Conservation (phyloP, 805 yeast species). For the Pichia ethanolica region DNA sequence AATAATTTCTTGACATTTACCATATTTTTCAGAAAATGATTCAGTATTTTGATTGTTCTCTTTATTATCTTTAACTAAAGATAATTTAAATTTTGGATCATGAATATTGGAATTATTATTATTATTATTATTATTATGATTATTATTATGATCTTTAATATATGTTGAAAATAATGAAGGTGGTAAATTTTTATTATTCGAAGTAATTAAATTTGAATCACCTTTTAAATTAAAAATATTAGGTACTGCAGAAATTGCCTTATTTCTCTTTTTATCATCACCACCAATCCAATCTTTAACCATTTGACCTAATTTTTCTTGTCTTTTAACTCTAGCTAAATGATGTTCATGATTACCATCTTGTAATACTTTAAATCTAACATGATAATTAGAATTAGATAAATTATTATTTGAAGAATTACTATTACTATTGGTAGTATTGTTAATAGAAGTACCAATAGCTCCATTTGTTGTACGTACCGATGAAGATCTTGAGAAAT, state of each 20-base stretch:
- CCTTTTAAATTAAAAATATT: conserved; percentile 40
- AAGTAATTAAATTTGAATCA: not conserved
- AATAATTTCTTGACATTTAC: conserved; percentile 88
- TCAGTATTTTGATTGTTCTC: not conserved
- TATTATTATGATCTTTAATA: conserved; percentile 29
- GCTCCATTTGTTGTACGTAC: not conserved
- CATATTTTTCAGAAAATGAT: conserved; percentile 82
- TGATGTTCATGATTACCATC: conserved; percentile 79
- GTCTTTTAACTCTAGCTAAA: conserved; percentile 66
- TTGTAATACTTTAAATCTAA: conserved; percentile 6
- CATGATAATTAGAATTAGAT: not conserved
- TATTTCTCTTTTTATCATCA: conserved; percentile 50
- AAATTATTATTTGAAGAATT: no score
- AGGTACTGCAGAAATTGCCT: conserved; percentile 69
- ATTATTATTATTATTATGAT: no score
- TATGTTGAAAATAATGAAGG: conserved; percentile 68
- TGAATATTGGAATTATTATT: not conserved
- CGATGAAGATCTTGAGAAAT: conserved; percentile 3
- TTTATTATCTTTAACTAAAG: not conserved
- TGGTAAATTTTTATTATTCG: conserved; percentile 32
- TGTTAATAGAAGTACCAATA: not conserved
- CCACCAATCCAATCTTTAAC: conserved; percentile 75
- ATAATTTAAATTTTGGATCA: conserved; percentile 1
- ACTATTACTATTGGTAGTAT: no score
- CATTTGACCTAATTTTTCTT: conserved; percentile 69